Conservation (phyloP, 139 green algal species). For the Coccomyxa sp. region DNA sequence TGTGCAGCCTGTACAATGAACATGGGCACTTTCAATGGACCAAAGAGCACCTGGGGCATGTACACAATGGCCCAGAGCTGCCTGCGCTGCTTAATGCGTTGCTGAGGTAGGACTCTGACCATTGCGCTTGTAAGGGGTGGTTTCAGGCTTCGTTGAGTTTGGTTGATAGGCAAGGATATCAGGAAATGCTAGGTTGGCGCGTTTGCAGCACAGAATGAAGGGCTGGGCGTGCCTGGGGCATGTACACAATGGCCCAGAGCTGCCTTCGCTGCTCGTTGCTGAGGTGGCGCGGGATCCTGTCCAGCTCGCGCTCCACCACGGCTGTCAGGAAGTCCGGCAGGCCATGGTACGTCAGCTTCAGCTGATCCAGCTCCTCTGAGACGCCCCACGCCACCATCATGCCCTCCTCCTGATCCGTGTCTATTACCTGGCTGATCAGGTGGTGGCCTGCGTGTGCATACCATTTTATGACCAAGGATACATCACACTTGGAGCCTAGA, state of each 20-base stretch:
- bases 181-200: background rate
- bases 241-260: conserved; percentile 72
- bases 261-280: conserved; percentile 24
- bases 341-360: conserved; percentile 52
- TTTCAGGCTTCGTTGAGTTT: background rate
- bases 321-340: conserved; percentile 65
- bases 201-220: background rate
- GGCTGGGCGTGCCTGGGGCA: conserved; percentile 68
- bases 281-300: conserved; percentile 52
- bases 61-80: conserved; percentile 74
- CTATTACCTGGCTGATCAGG: conserved; percentile 53
- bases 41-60: background rate
- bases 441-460: conserved; percentile 12
- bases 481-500: background rate
- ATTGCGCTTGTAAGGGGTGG: conserved; percentile 29
- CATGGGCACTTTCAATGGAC: no score
- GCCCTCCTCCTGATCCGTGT: conserved; percentile 46
- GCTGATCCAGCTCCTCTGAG: conserved; percentile 61
- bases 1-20: no score
- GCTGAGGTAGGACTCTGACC: conserved; percentile 44
- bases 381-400: conserved; percentile 57
- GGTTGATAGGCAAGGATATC: no score
- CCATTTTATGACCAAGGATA: background rate
- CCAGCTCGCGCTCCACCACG: conserved; percentile 55
- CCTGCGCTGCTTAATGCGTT: conserved; percentile 25